A percentile compares a stretch with the other conserved stretches of the same genome.
Conservation (phyloP, 768 basidiomycete genomes). For the Mycena haematopus region DNA sequence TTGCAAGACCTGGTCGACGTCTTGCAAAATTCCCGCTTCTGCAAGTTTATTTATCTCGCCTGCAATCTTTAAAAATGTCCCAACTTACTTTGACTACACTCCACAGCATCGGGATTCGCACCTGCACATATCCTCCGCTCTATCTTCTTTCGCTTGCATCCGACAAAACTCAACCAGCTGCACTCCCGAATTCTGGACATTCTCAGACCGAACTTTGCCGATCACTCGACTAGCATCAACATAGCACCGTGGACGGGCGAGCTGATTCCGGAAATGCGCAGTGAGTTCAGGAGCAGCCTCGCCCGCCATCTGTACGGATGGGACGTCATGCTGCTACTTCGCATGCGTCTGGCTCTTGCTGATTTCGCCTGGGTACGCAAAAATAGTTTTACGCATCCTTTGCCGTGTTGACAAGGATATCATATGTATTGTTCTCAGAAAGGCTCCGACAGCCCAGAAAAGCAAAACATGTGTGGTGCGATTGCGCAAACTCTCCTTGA, state of each 20-base stretch:
- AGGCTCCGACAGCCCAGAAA: slow-evolving; percentile 49
- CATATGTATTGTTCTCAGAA: slow-evolving; percentile 44
- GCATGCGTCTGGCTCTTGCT: slow-evolving; percentile 61
- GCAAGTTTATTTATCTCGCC: slow-evolving; percentile 36
- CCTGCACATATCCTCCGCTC: slow-evolving; percentile 61
- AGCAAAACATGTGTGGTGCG: slow-evolving; percentile 53
- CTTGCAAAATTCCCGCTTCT: slow-evolving; percentile 38
- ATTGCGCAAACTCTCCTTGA: slow-evolving; percentile 59
- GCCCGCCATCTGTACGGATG: slow-evolving; percentile 67
- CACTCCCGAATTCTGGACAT: slow-evolving; percentile 54
- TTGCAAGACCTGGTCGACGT: slow-evolving; percentile 41
- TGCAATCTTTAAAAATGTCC: background rate
- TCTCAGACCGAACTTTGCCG: slow-evolving; percentile 40
- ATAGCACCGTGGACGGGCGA: slow-evolving; percentile 39
- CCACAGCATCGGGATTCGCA: slow-evolving; percentile 47
- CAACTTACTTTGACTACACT: background rate
- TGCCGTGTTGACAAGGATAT: background rate
- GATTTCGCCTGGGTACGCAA: slow-evolving; percentile 56
- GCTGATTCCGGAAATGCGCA: slow-evolving; percentile 45
- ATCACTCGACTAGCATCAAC: slow-evolving; percentile 41
- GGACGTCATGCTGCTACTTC: slow-evolving; percentile 55
- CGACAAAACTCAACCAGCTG: slow-evolving; percentile 42
- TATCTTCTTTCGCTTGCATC: slow-evolving; percentile 52
- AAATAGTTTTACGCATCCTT: too few relatives aligned
- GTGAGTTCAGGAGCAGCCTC: slow-evolving; percentile 58